phyloP scores from a whole-genome alignment of 257 asterid genomes.

The Ophiorrhiza pumila region DNA sequence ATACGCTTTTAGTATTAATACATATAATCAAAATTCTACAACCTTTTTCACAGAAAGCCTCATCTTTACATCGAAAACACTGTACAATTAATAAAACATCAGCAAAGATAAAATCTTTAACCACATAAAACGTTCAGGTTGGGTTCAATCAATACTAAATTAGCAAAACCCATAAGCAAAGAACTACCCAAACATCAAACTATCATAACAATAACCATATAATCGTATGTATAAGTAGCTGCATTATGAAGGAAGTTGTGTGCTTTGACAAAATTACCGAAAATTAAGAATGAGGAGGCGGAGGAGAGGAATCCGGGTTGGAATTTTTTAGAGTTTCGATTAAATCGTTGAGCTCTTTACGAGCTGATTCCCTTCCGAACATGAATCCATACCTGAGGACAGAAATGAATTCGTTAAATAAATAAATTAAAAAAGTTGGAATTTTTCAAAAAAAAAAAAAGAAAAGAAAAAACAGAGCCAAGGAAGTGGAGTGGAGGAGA shows the following conservation, averaged over 20 bases:
- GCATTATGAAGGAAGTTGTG: neutral
- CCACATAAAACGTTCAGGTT: neutral
- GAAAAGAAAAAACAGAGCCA: neutral
- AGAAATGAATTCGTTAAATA: neutral
- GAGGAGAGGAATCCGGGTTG: conserved; percentile 34
- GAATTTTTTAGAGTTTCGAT: conserved; percentile 68
- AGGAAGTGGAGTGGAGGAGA: neutral
- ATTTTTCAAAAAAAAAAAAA: neutral
- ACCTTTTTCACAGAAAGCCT: too few species aligned
- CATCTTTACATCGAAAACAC: too few species aligned
- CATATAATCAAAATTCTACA: neutral
- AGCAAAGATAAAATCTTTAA: neutral
- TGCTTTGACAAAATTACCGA: conserved; percentile 18
- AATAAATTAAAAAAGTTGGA: neutral
- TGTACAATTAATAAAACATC: neutral
- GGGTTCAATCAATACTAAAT: neutral
- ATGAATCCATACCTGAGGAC: conserved; percentile 78
- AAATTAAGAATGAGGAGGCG: conserved; percentile 31
- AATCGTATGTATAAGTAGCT: neutral
- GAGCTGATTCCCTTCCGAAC: conserved; percentile 88
- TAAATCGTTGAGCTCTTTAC: conserved; percentile 72
- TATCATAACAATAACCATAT: neutral
- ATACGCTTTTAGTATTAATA: neutral
- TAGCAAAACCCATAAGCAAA: neutral
- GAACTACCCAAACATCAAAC: neutral